Conservation (phyloP, 2,329 filamentous ascomycete species). For the Dactylellina cionopaga region DNA sequence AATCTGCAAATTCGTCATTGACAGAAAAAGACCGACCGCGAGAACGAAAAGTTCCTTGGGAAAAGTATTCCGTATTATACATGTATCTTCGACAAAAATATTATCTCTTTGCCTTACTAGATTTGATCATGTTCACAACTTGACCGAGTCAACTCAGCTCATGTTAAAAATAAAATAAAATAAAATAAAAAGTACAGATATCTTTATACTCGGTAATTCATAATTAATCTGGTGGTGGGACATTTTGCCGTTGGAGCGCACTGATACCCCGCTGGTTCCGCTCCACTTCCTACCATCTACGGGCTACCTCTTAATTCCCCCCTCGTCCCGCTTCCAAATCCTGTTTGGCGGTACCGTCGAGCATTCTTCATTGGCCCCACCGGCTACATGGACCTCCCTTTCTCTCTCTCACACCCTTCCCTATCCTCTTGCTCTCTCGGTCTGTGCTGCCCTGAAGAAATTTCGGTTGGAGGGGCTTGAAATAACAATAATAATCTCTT, state of each 20-base stretch:
- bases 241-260: slow-evolving; percentile 38
- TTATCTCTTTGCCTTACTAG: too few relatives aligned
- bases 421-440: neutral
- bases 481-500: too few relatives aligned
- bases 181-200: too few relatives aligned
- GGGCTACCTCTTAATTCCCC: slow-evolving; percentile 24
- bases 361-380: neutral
- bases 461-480: neutral
- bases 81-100: too few relatives aligned
- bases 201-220: neutral
- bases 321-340: slow-evolving; percentile 53
- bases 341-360: slow-evolving; percentile 53
- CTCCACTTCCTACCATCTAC: slow-evolving; percentile 33
- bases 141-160: too few relatives aligned
- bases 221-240: neutral
- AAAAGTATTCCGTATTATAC: too few relatives aligned
- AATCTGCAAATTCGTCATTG: slow-evolving; percentile 20
- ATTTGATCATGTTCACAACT: too few relatives aligned
- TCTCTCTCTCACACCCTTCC: neutral
- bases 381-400: slow-evolving; percentile 23
- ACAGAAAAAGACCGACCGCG: too few relatives aligned
- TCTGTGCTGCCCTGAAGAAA: neutral
- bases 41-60: too few relatives aligned
- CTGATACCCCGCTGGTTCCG: slow-evolving; percentile 32
- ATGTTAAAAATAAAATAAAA: too few relatives aligned